Percentiles rank a stretch among this genome's conserved stretches.
These are phyloP conservation scores for Neurospora terricola DNA, from an alignment of 495 filamentous ascomycete species.

Conservation along the genomic window DNA sequence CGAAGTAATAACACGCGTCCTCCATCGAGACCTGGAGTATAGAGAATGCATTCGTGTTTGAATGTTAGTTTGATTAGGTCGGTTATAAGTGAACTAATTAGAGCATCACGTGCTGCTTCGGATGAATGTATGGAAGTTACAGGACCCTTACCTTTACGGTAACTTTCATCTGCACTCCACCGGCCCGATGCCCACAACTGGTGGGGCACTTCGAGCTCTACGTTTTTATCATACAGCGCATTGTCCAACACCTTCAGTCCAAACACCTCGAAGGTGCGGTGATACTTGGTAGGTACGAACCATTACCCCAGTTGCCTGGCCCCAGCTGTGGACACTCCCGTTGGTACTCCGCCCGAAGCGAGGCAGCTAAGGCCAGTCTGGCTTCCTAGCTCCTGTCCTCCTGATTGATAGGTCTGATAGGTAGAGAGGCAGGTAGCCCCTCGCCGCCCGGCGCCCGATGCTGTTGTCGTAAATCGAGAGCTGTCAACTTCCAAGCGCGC, in stretches of 20 bases:
- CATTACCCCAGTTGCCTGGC: background rate
- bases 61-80: background rate
- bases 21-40: background rate
- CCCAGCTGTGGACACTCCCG: background rate
- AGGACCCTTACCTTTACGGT: background rate
- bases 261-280: background rate
- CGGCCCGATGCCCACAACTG: background rate
- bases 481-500: background rate
- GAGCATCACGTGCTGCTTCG: background rate
- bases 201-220: background rate
- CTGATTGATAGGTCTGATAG: background rate
- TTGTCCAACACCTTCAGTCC: background rate
- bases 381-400: background rate
- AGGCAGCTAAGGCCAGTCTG: background rate
- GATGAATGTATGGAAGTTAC: background rate
- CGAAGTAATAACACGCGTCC: background rate
- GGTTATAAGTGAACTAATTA: background rate
- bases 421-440: background rate
- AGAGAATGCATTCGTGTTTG: background rate
- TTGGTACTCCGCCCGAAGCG: background rate
- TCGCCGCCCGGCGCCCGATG: background rate
- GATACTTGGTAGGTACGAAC: background rate
- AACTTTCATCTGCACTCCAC: background rate
- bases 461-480: background rate
- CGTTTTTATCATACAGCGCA: background rate